Evolutionary conservation across 306 rosid genomes (phyloP).

Genomic region (Fragaria nilgerrensis): DNA sequence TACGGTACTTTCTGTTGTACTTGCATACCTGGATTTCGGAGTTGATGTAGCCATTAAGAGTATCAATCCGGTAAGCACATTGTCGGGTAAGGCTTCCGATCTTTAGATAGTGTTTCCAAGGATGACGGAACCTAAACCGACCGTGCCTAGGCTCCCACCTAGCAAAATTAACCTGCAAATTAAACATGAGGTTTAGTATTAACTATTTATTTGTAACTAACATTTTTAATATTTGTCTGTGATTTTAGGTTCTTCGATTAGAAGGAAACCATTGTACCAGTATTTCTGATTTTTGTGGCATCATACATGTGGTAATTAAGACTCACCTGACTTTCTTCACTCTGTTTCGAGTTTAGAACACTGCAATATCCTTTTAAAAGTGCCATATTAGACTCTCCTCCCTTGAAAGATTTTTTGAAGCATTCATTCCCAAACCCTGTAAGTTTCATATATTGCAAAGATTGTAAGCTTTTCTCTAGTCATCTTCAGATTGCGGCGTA

Average conservation of each 20-base stretch:
- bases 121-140: conserved; percentile 25
- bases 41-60: conserved; percentile 39
- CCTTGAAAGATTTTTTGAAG: conserved; percentile 29
- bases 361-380: conserved; percentile 44
- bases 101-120: conserved; percentile 29
- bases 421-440: conserved; percentile 44
- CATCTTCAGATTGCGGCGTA: not conserved
- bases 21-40: conserved; percentile 23
- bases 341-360: conserved; percentile 48
- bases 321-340: conserved; percentile 49
- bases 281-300: not conserved
- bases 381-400: conserved; percentile 11
- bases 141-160: conserved; percentile 61
- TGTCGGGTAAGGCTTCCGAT: conserved; percentile 44
- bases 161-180: conserved; percentile 44
- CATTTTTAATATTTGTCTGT: not conserved
- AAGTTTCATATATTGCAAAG: not conserved
- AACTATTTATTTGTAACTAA: not conserved
- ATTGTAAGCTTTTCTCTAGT: not conserved
- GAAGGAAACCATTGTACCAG: too few relatives aligned
- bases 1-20: not conserved
- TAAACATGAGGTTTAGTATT: not conserved
- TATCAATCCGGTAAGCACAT: conserved; percentile 48
- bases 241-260: not conserved
- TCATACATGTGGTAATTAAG: not conserved